Conservation (phyloP, 768 basidiomycete species). For the Pleurotus pulmonarius region DNA sequence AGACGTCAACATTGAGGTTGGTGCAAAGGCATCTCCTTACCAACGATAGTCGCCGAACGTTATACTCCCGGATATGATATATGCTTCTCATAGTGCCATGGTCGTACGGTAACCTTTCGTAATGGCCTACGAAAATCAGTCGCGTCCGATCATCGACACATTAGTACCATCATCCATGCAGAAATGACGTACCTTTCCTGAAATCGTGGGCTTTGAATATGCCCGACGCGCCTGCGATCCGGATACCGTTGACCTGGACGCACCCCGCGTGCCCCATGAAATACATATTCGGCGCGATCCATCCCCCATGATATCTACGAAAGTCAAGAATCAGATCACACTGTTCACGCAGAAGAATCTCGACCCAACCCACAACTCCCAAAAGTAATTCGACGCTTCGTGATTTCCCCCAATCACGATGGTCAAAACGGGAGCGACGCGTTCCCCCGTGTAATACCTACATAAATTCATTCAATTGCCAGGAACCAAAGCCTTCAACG, state of each 20-base stretch:
- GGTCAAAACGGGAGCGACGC: slow-evolving; percentile 81
- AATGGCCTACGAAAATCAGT: slow-evolving; percentile 49
- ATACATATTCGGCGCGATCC: slow-evolving; percentile 96
- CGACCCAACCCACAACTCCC: slow-evolving; percentile 72
- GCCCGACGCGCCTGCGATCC: slow-evolving; percentile 89
- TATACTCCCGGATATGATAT: slow-evolving; percentile 89
- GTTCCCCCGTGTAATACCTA: slow-evolving; percentile 87
- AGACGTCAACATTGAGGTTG: slow-evolving; percentile 11
- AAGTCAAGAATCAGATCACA: not conserved
- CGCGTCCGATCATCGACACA: no score
- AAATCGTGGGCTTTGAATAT: slow-evolving; percentile 86
- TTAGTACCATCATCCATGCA: no score
- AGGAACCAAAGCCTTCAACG: not conserved
- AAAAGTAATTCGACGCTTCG: slow-evolving; percentile 94
- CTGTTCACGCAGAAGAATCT: not conserved
- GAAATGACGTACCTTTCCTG: slow-evolving; percentile 42
- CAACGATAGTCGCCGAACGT: slow-evolving; percentile 72
- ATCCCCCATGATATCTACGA: slow-evolving; percentile 88
- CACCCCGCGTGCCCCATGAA: slow-evolving; percentile 92
- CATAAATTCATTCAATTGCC: not conserved
- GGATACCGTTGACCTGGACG: slow-evolving; percentile 80
- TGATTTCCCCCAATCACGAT: slow-evolving; percentile 97
- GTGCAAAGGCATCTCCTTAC: slow-evolving; percentile 30
- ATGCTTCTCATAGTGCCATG: slow-evolving; percentile 69
- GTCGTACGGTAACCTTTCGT: slow-evolving; percentile 82